Evolutionary conservation across 805 yeast genomes (phyloP).

Genomic region (Vanderwaltozyma tropicalis): DNA sequence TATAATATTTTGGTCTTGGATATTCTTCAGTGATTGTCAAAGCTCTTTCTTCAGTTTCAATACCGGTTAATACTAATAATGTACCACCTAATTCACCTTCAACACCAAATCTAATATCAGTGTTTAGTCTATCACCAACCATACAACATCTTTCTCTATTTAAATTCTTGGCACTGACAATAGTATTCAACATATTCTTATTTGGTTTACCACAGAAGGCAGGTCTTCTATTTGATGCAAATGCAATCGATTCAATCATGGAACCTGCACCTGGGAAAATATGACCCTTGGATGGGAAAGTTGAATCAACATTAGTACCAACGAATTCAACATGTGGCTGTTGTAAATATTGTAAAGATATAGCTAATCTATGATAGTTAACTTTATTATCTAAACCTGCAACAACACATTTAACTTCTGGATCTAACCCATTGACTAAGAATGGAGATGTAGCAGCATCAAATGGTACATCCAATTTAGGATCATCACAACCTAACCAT

Average conservation of each 20-base stretch:
- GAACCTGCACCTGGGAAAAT: conserved; percentile 95
- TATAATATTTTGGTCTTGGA: conserved; percentile 54
- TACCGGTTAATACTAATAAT: conserved; percentile 81
- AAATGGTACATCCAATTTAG: conserved; percentile 42
- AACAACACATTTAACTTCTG: conserved; percentile 73
- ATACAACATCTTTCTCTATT: conserved; percentile 60
- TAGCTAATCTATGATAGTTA: conserved; percentile 73
- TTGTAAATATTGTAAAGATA: conserved; percentile 69
- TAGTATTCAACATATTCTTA: conserved; percentile 80
- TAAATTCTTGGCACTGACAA: conserved; percentile 51
- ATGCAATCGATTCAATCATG: conserved; percentile 64
- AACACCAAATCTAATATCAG: conserved; percentile 87
- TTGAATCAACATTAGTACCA: conserved; percentile 92
- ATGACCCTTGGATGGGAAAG: conserved; percentile 81
- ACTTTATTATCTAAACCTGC: conserved; percentile 74
- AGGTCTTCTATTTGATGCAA: conserved; percentile 72
- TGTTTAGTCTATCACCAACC: conserved; percentile 93
- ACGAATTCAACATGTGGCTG: conserved; percentile 54
- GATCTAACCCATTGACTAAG: conserved; percentile 43
- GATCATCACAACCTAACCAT: conserved; percentile 78
- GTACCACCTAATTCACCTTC: conserved; percentile 77
- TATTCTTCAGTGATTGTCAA: conserved; percentile 26
- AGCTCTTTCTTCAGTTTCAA: conserved; percentile 65
- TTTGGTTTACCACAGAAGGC: conserved; percentile 91
- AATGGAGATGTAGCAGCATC: conserved; percentile 46